A percentile compares a stretch with the other conserved stretches of the same genome.
These are phyloP conservation scores for Ramaria sp. DNA, from an alignment of 768 basidiomycete species.

Conservation along the genomic window DNA sequence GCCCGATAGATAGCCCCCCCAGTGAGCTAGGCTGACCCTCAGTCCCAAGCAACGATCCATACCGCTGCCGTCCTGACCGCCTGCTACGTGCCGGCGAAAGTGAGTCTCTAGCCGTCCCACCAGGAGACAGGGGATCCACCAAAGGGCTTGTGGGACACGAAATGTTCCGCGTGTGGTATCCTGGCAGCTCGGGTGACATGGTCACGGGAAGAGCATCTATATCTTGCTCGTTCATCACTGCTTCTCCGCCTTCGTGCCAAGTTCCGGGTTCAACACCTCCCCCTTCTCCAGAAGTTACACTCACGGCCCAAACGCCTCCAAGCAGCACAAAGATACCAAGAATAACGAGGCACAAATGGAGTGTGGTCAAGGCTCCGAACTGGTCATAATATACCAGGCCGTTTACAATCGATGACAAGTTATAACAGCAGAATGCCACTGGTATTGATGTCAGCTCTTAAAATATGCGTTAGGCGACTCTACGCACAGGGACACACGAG, in stretches of 20 bases:
- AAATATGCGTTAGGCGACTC: neutral
- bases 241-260: constrained; percentile 33
- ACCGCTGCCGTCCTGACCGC: constrained; percentile 11
- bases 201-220: constrained; percentile 3
- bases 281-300: constrained; percentile 54
- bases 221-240: constrained; percentile 13
- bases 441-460: constrained; percentile 1
- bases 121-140: neutral
- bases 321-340: constrained; percentile 72
- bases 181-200: neutral
- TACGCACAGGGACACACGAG: constrained; percentile 75
- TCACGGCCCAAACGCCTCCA: constrained; percentile 84
- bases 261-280: constrained; percentile 35
- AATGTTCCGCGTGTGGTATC: neutral
- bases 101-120: neutral
- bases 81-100: constrained; percentile 1
- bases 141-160: neutral
- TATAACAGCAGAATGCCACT: constrained; percentile 95
- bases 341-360: constrained; percentile 66
- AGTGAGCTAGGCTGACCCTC: neutral
- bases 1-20: constrained; percentile 59
- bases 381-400: constrained; percentile 87
- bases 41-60: constrained; percentile 12
- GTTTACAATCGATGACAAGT: constrained; percentile 83
- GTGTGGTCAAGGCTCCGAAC: constrained; percentile 52